Evolutionary conservation across 192 early-diverging fungal genomes (phyloP), one percentile per base, ranked within the genome.

Genomic region (Rhizophagus sp.): DNA sequence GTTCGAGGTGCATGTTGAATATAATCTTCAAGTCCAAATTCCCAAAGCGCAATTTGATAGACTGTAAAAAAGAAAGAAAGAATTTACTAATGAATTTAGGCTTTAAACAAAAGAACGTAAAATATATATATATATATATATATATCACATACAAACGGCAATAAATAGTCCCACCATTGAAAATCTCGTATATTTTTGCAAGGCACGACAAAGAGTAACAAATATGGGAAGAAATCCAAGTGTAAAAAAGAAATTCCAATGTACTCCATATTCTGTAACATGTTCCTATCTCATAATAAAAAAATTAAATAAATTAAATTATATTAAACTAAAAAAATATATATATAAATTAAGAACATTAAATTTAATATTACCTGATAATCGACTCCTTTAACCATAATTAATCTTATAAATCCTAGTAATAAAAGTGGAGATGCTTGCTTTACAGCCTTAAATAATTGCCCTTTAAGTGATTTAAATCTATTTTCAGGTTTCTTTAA

Each of bases 211-310:
- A 13, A 95, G 64, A 6, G 92, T 88, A 6, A 95, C 91, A 84
- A 95, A 89, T 25, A 95, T 84, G 2, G 96, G 94, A 39, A 99
- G 82, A 52, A 96, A 85, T 11, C 94, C 95, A 19, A 99, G 89
- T 3, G 97, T 99, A 72, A 97, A 88, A 83, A 98, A 99, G 85
- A 99, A 99, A 88, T 99, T 99, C 97, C 97, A 99, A 78, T 99
- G 97, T 62, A 95, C 89, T 30, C 97, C 97, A 81, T 99, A 99
- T 82, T 99, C 97, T 0, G 94, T 89, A 10, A 93, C 93, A 80
- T 99, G 96, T 63, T 96, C 94, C 89, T 93, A 57, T 34, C 11
- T 0, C 22, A 30, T 30, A 30, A 30, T 30, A 30, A 25, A 47
- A n/a, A 39, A n/a, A 41, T 4, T 36, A 5, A 36, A 36, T 36